Conservation (phyloP, 108 stramenopile species). For the Cylindrotheca closterium region DNA sequence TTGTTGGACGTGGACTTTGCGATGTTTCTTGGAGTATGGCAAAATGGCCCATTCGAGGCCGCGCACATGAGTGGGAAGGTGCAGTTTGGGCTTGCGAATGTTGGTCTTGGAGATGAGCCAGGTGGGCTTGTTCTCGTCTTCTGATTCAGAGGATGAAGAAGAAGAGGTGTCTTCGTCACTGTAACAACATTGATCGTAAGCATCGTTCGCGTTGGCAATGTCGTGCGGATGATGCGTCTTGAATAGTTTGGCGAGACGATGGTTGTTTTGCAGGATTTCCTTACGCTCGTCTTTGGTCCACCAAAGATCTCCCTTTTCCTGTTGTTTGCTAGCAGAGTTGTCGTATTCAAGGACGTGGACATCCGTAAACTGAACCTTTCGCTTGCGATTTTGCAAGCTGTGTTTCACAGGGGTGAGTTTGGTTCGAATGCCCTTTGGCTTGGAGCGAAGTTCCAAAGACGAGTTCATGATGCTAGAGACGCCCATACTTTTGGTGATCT, state of each 20-base stretch:
- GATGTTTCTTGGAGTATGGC: conserved; percentile 27
- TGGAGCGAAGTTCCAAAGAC: background rate
- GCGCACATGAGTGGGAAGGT: conserved; percentile 18
- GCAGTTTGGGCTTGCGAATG: background rate
- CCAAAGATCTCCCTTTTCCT: conserved; percentile 15
- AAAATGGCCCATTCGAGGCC: conserved; percentile 33
- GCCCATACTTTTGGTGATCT: background rate
- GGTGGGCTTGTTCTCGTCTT: conserved; percentile 11
- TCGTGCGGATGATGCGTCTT: conserved; percentile 9
- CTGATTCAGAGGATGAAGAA: background rate
- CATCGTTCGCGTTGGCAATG: conserved; percentile 21
- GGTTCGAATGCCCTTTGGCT: background rate
- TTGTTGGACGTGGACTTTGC: conserved; percentile 13
- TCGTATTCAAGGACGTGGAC: background rate
- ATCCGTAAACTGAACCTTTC: background rate
- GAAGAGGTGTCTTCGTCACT: background rate
- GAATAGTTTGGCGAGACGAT: conserved; percentile 15
- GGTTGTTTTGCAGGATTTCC: conserved; percentile 24
- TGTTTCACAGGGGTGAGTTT: background rate
- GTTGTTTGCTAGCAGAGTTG: background rate
- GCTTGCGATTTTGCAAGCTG: too few relatives aligned
- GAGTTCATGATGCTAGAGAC: background rate
- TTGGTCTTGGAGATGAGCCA: too few relatives aligned
- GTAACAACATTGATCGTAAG: conserved; percentile 21
- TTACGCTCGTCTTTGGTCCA: conserved; percentile 38